These are phyloP conservation scores for Suhomyces bribrorum DNA, from an alignment of 1,139 yeast genomes.

Conservation along the genomic window DNA sequence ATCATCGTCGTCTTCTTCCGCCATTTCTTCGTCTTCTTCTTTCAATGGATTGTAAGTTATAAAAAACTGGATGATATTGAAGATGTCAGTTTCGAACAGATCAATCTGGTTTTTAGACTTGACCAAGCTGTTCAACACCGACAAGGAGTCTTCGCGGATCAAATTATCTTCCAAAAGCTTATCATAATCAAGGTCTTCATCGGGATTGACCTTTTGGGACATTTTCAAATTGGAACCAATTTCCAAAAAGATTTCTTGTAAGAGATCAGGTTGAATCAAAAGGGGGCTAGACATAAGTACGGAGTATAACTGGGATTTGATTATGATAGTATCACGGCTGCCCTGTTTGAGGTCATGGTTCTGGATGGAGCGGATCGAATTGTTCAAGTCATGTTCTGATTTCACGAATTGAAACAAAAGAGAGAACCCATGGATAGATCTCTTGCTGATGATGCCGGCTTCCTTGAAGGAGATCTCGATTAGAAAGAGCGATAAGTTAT, in stretches of 20 bases:
- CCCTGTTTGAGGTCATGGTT: slow-evolving; percentile 7
- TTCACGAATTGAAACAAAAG: slow-evolving; percentile 39
- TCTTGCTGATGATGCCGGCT: slow-evolving; percentile 51
- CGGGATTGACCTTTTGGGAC: slow-evolving; percentile 33
- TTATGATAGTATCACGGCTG: slow-evolving; percentile 7
- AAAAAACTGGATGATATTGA: slow-evolving; percentile 41
- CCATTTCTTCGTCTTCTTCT: slow-evolving; percentile 28
- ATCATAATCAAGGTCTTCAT: slow-evolving; percentile 50
- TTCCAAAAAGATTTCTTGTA: slow-evolving; percentile 13
- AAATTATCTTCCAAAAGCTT: slow-evolving; percentile 34
- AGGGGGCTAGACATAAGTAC: slow-evolving; percentile 12
- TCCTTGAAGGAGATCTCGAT: slow-evolving; percentile 43
- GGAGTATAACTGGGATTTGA: slow-evolving; percentile 16
- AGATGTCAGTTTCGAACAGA: slow-evolving; percentile 20
- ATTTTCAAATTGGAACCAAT: slow-evolving; percentile 26
- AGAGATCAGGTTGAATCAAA: slow-evolving; percentile 9
- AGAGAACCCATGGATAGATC: slow-evolving; percentile 59
- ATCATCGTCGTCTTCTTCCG: slow-evolving; percentile 33
- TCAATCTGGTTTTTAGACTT: slow-evolving; percentile 16
- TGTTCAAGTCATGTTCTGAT: slow-evolving; percentile 14
- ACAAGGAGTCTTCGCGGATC: slow-evolving; percentile 51
- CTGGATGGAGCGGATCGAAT: slow-evolving; percentile 11
- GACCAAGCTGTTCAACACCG: slow-evolving; percentile 37
- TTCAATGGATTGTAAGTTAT: slow-evolving; percentile 60
- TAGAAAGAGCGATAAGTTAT: slow-evolving; percentile 36